Conservation (phyloP, 352 stramenopile genomes). For the Phytophthora podocarpi region DNA sequence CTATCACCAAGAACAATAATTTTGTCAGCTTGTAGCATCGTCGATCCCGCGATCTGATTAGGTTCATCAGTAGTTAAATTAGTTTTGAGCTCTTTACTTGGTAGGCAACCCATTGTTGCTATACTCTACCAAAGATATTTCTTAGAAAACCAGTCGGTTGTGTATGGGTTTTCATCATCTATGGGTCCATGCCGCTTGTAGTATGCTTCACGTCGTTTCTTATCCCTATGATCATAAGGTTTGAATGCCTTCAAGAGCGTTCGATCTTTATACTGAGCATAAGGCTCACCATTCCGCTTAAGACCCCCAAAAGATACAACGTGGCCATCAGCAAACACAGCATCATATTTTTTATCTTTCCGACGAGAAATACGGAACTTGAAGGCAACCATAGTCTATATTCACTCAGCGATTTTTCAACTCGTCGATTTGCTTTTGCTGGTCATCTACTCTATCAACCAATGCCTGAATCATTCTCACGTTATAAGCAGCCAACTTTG, state of each 20-base stretch:
- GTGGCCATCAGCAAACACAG: constrained; percentile 7
- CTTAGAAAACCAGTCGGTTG: too few relatives aligned
- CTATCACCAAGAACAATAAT: too few relatives aligned
- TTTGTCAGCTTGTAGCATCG: not conserved
- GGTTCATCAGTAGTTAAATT: constrained; percentile 1
- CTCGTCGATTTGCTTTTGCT: constrained; percentile 2
- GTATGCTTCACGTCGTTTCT: too few relatives aligned
- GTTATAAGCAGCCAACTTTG: constrained; percentile 1
- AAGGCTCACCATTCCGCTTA: constrained; percentile 17
- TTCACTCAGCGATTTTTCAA: constrained; percentile 7
- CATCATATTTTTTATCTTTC: constrained; percentile 4
- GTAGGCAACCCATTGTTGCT: constrained; percentile 2
- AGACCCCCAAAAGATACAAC: constrained; percentile 19
- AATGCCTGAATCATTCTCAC: constrained; percentile 17
- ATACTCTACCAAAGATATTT: not conserved
- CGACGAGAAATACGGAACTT: not conserved
- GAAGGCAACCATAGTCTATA: constrained; percentile 4
- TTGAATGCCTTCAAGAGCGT: not conserved
- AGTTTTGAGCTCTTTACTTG: not conserved
- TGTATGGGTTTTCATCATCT: too few relatives aligned
- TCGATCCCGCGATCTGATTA: not conserved
- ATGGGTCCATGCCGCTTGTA: too few relatives aligned
- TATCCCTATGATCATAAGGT: constrained; percentile 5
- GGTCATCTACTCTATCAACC: not conserved
- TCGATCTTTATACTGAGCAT: constrained; percentile 8